phyloP scores from a whole-genome alignment of 345 rosid genomes.

The Citropsis articulata region DNA sequence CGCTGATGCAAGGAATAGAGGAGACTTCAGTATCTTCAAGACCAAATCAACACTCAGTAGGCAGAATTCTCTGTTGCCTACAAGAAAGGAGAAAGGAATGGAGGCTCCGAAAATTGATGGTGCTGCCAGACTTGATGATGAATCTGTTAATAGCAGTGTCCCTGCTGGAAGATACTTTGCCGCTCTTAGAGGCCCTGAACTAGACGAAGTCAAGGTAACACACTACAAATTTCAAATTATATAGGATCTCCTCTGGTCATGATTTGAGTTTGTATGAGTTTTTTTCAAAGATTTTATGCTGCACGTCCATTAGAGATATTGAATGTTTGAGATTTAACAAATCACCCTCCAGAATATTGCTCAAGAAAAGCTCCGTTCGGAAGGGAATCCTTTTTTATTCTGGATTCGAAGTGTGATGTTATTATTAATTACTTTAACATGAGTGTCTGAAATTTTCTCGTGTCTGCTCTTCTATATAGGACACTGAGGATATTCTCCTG shows the following conservation, averaged over 20 bases:
- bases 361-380: too few species aligned
- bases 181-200: conserved; percentile 94
- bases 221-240: background rate
- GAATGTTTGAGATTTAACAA: too few species aligned
- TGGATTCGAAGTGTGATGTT: background rate
- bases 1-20: conserved; percentile 50
- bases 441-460: background rate
- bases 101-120: conserved; percentile 39
- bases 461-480: conserved; percentile 40
- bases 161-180: conserved; percentile 96
- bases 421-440: background rate
- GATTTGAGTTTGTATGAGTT: too few species aligned
- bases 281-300: too few species aligned
- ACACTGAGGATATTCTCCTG: conserved; percentile 75
- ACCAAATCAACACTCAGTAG: conserved; percentile 76
- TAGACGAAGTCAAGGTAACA: conserved; percentile 90
- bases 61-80: conserved; percentile 76
- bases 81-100: conserved; percentile 45
- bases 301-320: too few species aligned
- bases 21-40: conserved; percentile 71
- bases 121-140: conserved; percentile 43
- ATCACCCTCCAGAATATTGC: too few species aligned
- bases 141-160: conserved; percentile 54
- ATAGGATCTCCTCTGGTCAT: too few species aligned
- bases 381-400: too few species aligned